phyloP scores from a whole-genome alignment of 2,329 filamentous ascomycete species.

The Curvularia sp. region DNA sequence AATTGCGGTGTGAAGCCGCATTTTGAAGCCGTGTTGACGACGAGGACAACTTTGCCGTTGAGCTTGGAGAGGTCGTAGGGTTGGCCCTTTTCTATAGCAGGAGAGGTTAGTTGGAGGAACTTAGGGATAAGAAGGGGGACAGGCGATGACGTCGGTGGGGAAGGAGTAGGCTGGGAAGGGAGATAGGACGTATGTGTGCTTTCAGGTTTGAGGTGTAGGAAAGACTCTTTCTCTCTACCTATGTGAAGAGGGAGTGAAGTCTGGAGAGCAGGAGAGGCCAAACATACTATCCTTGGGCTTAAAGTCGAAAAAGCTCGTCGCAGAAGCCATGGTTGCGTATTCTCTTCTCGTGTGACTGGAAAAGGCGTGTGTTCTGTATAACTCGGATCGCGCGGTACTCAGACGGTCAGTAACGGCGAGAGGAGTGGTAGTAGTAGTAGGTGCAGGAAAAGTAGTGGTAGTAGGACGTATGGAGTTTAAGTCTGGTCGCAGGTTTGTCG shows the following conservation, averaged over 20 bases:
- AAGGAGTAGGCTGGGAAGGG: not conserved
- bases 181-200: not conserved
- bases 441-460: not conserved
- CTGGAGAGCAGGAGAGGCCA: not conserved
- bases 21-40: constrained; percentile 98
- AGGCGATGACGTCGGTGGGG: not conserved
- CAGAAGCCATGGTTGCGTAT: constrained; percentile 66
- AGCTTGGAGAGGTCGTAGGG: constrained; percentile 73
- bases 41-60: constrained; percentile 90
- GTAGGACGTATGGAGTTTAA: not conserved
- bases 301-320: constrained; percentile 81
- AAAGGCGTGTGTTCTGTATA: not conserved
- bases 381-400: not conserved
- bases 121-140: not conserved
- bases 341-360: not conserved
- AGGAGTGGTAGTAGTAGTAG: not conserved
- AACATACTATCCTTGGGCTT: constrained; percentile 79
- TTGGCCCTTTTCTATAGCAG: constrained; percentile 70
- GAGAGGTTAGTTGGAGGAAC: constrained; percentile 1
- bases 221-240: not conserved
- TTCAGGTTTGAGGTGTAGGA: not conserved
- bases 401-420: not conserved
- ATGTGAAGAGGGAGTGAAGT: not conserved
- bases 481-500: not conserved
- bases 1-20: constrained; percentile 99